Evolutionary conservation across 1,139 yeast species (phyloP).

Genomic region (Diutina pseudorugosa): DNA sequence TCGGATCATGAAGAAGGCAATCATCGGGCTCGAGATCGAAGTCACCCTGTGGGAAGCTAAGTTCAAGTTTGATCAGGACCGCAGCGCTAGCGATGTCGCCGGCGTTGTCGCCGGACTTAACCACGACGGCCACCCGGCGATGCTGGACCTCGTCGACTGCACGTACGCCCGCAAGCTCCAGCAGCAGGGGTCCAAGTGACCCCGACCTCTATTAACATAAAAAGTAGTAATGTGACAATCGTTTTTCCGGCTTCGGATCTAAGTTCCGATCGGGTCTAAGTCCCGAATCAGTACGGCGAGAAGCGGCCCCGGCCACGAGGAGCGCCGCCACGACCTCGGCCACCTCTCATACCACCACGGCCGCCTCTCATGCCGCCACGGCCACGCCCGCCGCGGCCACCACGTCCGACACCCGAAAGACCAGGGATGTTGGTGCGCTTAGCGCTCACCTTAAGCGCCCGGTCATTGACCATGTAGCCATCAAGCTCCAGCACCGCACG

Average conservation of each 20-base stretch:
- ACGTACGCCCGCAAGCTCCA: background rate
- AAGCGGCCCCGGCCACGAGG: conserved; percentile 15
- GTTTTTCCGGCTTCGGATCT: too few relatives aligned
- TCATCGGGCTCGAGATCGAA: conserved; percentile 47
- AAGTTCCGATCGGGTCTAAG: too few relatives aligned
- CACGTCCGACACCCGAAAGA: conserved; percentile 16
- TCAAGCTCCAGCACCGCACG: conserved; percentile 48
- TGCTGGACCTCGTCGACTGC: background rate
- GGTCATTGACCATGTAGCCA: conserved; percentile 54
- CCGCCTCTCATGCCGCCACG: conserved; percentile 9
- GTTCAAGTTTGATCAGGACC: conserved; percentile 50
- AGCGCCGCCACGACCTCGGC: conserved; percentile 8
- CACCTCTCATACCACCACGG: conserved; percentile 11
- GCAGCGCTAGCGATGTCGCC: conserved; percentile 28
- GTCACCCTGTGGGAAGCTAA: conserved; percentile 40
- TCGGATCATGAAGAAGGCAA: conserved; percentile 35
- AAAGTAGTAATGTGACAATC: background rate
- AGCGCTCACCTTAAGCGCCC: conserved; percentile 58
- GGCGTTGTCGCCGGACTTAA: conserved; percentile 28
- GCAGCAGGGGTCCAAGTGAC: background rate
- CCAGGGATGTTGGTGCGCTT: conserved; percentile 80
- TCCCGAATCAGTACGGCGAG: conserved; percentile 9
- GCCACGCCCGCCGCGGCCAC: conserved; percentile 12
- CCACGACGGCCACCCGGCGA: background rate
- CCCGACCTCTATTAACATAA: background rate